Base-by-base conservation (phyloP, 345 rosid species). In the Populus euphratica region DNA sequence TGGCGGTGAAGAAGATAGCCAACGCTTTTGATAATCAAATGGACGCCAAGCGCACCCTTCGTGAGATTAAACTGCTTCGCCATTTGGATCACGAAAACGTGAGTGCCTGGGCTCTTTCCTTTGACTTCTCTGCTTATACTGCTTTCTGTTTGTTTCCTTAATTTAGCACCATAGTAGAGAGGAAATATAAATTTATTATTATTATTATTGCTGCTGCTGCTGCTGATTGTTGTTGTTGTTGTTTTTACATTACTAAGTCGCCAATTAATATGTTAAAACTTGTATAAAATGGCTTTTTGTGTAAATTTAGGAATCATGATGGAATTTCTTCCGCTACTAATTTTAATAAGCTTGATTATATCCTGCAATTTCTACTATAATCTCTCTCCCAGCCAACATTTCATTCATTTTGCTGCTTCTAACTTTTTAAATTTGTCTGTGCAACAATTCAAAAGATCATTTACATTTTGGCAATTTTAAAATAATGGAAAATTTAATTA, bases 11-110 rank as follows among this genome's bases (percentile, higher is more conserved):
- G 97, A 96, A 96, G 89, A 96, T 96, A 41, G 95, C 98, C 0
- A 90, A 90, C 79, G 98, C 98, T 56, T 94, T 96, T 70, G 99
- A 96, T 78, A 96, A 92, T 67, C 87, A 90, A 79, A 94, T 92
- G 98, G 99, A 96, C 63, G 94, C 98, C 29, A 94, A 96, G 83
- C 99, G 99, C 13, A 94, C 99, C 65, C 99, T 94, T 80, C 95
- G 98, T 18, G 99, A 96, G 84, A 96, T 94, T 67, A 96, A 92
- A 87, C 94, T 96, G 64, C 92, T 96, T 76, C 97, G 92, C 38
- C 99, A 96, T 83, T 85, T 96, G n/a, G 94, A 92, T 88, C 98
- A 94, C 71, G 99, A 96, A 83, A 96, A 94, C 78, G 99, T 96
- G 35, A 83, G 91, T 76, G 0, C 54, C 27, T 3, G 50, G 1